Conservation (phyloP, 805 yeast species). For the Diddensiella santjacobensis region DNA sequence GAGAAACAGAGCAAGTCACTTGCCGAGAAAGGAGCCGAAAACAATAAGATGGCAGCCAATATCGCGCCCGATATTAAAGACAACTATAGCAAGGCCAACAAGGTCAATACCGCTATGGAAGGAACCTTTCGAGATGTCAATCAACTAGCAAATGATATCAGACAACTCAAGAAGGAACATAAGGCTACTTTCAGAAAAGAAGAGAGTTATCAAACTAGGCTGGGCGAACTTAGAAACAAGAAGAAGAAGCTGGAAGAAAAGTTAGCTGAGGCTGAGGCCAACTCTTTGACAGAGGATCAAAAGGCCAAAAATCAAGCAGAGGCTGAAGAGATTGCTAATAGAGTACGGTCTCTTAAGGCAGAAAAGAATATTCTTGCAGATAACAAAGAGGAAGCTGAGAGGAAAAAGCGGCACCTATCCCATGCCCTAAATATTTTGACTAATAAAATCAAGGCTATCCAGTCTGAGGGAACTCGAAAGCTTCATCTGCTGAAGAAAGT, state of each 20-base stretch:
- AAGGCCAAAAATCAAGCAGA: neutral
- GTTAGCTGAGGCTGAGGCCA: neutral
- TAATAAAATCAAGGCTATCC: neutral
- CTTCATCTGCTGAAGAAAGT: slow-evolving; percentile 14
- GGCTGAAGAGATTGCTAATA: neutral
- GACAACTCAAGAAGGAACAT: neutral
- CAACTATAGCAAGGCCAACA: neutral
- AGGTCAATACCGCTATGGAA: neutral
- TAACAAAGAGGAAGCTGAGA: slow-evolving; percentile 29
- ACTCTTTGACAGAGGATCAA: neutral
- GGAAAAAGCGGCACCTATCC: neutral
- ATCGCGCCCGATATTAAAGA: neutral
- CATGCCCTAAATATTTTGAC: neutral
- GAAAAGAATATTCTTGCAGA: slow-evolving; percentile 20
- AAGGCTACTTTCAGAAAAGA: slow-evolving; percentile 6
- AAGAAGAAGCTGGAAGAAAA: neutral
- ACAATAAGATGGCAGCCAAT: neutral
- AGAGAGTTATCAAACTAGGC: slow-evolving; percentile 4
- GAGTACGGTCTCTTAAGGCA: neutral
- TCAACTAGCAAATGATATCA: neutral
- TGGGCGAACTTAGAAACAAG: neutral
- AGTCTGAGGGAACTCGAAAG: slow-evolving; percentile 15
- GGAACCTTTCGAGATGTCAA: neutral
- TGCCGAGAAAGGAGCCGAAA: neutral
- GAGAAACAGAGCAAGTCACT: neutral